Evolutionary conservation across 495 filamentous ascomycete species (phyloP).

Genomic region (Saxispiralis lemnorum): DNA sequence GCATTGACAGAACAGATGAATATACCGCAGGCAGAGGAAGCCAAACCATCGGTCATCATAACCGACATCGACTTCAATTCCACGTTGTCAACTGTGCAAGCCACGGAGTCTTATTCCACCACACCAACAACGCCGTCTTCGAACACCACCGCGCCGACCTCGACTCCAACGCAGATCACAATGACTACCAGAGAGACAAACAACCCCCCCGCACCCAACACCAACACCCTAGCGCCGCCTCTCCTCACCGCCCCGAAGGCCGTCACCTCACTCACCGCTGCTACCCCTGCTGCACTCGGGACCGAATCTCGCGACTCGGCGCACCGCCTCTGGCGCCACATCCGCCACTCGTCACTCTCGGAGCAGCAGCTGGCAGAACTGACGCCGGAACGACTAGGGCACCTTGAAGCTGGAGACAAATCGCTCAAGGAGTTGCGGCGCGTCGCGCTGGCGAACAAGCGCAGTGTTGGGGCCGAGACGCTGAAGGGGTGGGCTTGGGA

Average conservation of each 20-base stretch:
- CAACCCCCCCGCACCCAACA: neutral
- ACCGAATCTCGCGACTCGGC: slow-evolving; percentile 5
- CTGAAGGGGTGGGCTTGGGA: slow-evolving; percentile 16
- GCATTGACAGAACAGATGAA: neutral
- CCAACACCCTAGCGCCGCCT: neutral
- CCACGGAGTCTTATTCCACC: neutral
- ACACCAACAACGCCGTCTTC: neutral
- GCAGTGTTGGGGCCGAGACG: slow-evolving; percentile 18
- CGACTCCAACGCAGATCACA: neutral
- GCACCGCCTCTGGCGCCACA: slow-evolving; percentile 16
- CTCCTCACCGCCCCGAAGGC: neutral
- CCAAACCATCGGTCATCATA: slow-evolving; percentile 7
- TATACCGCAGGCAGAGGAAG: neutral
- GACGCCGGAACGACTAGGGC: neutral
- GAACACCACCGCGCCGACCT: neutral
- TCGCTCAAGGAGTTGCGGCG: slow-evolving; percentile 8
- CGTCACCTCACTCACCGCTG: neutral
- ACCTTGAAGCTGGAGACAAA: slow-evolving; percentile 10
- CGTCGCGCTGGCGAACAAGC: slow-evolving; percentile 17
- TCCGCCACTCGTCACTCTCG: slow-evolving; percentile 12
- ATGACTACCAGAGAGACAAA: neutral
- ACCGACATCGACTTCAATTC: slow-evolving; percentile 4
- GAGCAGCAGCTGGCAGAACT: slow-evolving; percentile 4
- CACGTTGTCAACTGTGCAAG: neutral
- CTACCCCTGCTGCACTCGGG: neutral